These are phyloP conservation scores for Hypoxylon crocopeplum DNA, from an alignment of 495 filamentous ascomycete species.

Conservation along the genomic window DNA sequence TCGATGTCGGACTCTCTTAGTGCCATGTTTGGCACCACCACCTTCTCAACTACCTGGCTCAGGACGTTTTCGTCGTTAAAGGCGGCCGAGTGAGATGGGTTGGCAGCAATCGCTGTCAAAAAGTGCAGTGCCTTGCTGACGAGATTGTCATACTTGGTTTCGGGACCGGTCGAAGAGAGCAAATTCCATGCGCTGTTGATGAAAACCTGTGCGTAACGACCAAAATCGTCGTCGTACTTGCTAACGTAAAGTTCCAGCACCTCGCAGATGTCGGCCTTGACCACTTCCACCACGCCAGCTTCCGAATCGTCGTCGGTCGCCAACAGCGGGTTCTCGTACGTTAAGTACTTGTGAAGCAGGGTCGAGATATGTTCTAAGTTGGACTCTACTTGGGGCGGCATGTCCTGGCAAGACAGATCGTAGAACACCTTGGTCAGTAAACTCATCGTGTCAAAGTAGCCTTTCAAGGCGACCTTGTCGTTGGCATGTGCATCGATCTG, in stretches of 20 bases:
- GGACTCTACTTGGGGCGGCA: constrained; percentile 91
- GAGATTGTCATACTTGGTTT: constrained; percentile 94
- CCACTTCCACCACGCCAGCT: constrained; percentile 78
- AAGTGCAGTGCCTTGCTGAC: constrained; percentile 94
- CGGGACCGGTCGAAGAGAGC: constrained; percentile 80
- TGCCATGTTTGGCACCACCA: constrained; percentile 89
- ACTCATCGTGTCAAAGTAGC: constrained; percentile 81
- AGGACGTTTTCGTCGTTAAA: constrained; percentile 84
- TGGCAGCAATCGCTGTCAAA: constrained; percentile 84
- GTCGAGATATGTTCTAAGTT: constrained; percentile 75
- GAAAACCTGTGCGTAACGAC: constrained; percentile 76
- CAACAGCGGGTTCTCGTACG: constrained; percentile 82
- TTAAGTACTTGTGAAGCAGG: constrained; percentile 90
- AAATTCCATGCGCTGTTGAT: constrained; percentile 89
- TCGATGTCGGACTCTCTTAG: constrained; percentile 93
- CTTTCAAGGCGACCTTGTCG: constrained; percentile 74
- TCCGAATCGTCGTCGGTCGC: constrained; percentile 86
- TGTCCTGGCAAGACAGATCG: constrained; percentile 94
- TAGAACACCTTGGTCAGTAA: constrained; percentile 89
- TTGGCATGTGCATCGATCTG: constrained; percentile 76
- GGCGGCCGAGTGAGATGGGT: constrained; percentile 74
- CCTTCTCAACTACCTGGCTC: constrained; percentile 88
- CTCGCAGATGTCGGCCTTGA: constrained; percentile 93
- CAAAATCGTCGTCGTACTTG: constrained; percentile 95
- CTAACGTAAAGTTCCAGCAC: constrained; percentile 82